phyloP scores from a whole-genome alignment of 148 eudicot species.

The Fagopyrum tataricum region DNA sequence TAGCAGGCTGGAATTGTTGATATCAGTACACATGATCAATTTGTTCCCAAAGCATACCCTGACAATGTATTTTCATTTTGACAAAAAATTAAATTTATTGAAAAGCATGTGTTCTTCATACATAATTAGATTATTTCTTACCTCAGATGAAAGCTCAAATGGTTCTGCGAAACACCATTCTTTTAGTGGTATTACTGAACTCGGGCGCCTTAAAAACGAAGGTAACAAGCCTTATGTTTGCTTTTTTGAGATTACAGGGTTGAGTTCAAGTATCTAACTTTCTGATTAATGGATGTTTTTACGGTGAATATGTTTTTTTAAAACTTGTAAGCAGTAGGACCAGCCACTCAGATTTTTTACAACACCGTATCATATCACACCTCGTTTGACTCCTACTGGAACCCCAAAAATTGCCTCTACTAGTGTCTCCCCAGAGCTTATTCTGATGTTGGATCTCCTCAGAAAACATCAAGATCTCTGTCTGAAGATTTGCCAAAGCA shows the following conservation, averaged over 20 bases:
- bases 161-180: slow-evolving; percentile 38
- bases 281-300: no score
- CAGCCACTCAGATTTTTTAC: slow-evolving; percentile 44
- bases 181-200: slow-evolving; percentile 43
- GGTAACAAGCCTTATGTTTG: slow-evolving; percentile 22
- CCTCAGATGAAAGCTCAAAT: slow-evolving; percentile 21
- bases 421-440: slow-evolving; percentile 54
- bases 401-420: slow-evolving; percentile 68
- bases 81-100: background rate
- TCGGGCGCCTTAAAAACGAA: slow-evolving; percentile 38
- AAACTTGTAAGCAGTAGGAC: slow-evolving; percentile 31
- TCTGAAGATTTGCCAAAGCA: no score
- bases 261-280: no score
- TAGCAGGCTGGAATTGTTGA: slow-evolving; percentile 73
- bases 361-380: slow-evolving; percentile 53
- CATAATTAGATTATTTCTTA: background rate
- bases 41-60: slow-evolving; percentile 45
- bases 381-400: slow-evolving; percentile 74
- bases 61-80: slow-evolving; percentile 27
- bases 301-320: background rate
- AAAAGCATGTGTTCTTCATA: background rate
- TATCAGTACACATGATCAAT: slow-evolving; percentile 77
- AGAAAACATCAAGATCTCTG: slow-evolving; percentile 41
- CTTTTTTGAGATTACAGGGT: background rate
- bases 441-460: slow-evolving; percentile 67